Evolutionary conservation across 495 filamentous ascomycete genomes (phyloP), one percentile per base, ranked within the genome.

Genomic region (Lasiosphaeris hirsuta): DNA sequence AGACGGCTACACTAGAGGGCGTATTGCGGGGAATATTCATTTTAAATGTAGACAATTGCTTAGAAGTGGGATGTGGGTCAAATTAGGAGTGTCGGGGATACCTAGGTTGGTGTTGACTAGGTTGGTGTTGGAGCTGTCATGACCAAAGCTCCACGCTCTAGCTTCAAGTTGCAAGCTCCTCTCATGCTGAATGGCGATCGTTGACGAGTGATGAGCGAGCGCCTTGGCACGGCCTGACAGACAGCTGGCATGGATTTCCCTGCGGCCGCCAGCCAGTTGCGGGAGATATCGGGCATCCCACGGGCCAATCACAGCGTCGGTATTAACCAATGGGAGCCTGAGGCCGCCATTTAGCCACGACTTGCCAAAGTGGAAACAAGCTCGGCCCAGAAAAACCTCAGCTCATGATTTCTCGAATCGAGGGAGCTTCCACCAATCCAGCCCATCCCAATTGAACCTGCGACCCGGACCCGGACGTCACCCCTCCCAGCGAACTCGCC

Each of bases 1-100:
- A 85, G 85, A 64, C 75, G 88, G 59, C 73, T 92, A 69, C 87
- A 89, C 71, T 90, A 38, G 54, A 17, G 9, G n/a, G 30, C 11
- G 17, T 10, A 34, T 41, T 40, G 4, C 10, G 30, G 15, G 37
- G 39, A 33, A 45, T 15, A 14, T 30, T 2, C 23, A 30, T 30
- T 30, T 30, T 30, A 30, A 30, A 5, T 30, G 5, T 30, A 30
- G 23, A 30, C 23, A 30, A 30, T 5, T 30, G 23, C 23, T 30
- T 30, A 30, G 23, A 30, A 30, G 23, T 5, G 23, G 23, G 23
- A 2, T 5, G 23, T 30, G 2, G 23, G 23, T 30, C 23, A 30
- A 30, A 30, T 30, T 30, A 5, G 23, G 23, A 5, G 2, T 30
- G 23, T 30, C 5, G 23, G 23, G 23, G 23, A 30, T 30, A 30